Evolutionary conservation across 495 filamentous ascomycete genomes (phyloP).

Genomic region (Xylaria flabelliformis): DNA sequence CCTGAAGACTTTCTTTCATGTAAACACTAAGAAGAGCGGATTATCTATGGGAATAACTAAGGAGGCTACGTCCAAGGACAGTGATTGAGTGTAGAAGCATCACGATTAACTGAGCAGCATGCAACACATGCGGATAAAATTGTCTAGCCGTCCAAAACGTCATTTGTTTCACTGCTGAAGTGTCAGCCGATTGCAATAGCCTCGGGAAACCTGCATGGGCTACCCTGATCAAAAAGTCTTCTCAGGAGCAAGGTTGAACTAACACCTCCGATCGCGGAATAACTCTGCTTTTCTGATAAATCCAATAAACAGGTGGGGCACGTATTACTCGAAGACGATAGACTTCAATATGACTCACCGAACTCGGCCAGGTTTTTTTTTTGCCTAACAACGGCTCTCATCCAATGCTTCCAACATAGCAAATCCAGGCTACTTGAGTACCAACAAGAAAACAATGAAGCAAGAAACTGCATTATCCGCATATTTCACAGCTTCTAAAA

Average conservation of each 20-base stretch:
- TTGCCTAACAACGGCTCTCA: not conserved
- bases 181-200: not conserved
- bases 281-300: not conserved
- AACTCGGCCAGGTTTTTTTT: not conserved
- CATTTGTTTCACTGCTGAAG: constrained; percentile 5
- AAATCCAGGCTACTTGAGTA: not conserved
- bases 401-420: not conserved
- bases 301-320: not conserved
- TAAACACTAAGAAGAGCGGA: not conserved
- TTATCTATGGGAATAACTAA: not conserved
- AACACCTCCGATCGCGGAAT: not conserved
- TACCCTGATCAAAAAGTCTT: not conserved
- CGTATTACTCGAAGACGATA: not conserved
- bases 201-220: not conserved
- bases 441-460: no score
- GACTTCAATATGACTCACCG: not conserved
- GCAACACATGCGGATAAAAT: not conserved
- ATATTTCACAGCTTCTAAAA: no score
- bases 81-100: not conserved
- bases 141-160: not conserved
- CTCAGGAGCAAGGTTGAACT: not conserved
- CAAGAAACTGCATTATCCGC: no score
- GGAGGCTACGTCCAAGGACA: not conserved
- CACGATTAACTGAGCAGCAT: not conserved
- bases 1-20: not conserved